Evolutionary conservation across 441 rosid genomes (phyloP), one percentile per base, ranked within the genome.

Genomic region (Monsonia emarginata): DNA sequence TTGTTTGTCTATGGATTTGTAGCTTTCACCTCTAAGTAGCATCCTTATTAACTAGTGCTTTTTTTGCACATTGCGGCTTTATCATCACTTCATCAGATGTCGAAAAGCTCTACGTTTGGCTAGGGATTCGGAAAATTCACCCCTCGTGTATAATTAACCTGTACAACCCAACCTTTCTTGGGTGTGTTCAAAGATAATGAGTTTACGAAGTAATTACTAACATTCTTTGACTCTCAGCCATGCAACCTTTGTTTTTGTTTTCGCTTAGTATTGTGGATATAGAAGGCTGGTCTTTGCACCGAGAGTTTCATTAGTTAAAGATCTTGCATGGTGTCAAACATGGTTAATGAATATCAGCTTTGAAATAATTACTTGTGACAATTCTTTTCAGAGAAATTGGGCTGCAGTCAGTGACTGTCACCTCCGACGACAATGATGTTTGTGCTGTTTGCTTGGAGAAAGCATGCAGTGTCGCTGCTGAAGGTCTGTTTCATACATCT

Each of bases 371-470:
- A 58, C 38, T 77, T 25, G 3, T 65, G 44, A 64, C 36, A 50
- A 44, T 32, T 66, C 21, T 65, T 58, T 81, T 79, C 80, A 94
- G 98, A 80, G 97, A 88, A 75, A 74, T 61, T 24, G 98, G 96
- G 60, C 72, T 90, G 87, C 98, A 87, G 57, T 81, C 86, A 34
- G 72, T 82, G 61, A 75, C 78, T 26, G 70, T 79, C 32, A 69
- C 83, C 36, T 70, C 85, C 16, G 95, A 94, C 65, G 97, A 94
- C 59, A 78, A 78, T 6, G 98, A 94, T 71, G 81, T 79, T 11
- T 94, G 98, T 74, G 95, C 98, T 30, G 97, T 94, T 68, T 90
- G 98, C 84, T 77, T 94, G 60, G 98, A 90, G 80, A 87, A 88
- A 79, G 85, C 78, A 24, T 90, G 97, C 64, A 89, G 85, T 60